A percentile compares a stretch with the other conserved stretches of the same genome.
phyloP scores from a whole-genome alignment of 1,284 basidiomycete species.

The Wallemia mellicola region DNA sequence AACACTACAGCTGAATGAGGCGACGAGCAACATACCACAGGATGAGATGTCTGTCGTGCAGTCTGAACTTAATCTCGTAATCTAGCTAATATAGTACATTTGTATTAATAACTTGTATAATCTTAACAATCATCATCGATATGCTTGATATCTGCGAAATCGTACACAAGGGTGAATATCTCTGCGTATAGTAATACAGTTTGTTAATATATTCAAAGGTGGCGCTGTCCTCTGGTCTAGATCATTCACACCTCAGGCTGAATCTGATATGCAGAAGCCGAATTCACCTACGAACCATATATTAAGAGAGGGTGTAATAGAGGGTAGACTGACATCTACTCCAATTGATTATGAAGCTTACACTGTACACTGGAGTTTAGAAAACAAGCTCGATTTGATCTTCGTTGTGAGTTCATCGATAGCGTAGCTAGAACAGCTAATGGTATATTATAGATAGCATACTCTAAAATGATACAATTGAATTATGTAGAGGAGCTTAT shows the following conservation, averaged over 20 bases:
- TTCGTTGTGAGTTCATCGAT: no score
- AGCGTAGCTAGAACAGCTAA: no score
- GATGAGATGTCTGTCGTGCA: neutral
- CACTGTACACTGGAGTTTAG: conserved; percentile 67
- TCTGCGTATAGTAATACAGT: neutral
- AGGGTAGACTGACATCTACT: conserved; percentile 25
- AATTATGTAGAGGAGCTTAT: conserved; percentile 78
- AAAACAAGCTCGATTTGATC: conserved; percentile 73
- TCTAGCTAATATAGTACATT: neutral
- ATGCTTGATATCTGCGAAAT: neutral
- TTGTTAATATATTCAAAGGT: conserved; percentile 21
- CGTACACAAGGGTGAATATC: neutral
- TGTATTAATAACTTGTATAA: neutral
- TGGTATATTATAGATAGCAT: no score
- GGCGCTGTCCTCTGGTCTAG: conserved; percentile 75
- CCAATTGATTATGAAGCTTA: conserved; percentile 65
- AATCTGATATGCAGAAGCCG: conserved; percentile 36
- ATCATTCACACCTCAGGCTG: conserved; percentile 61
- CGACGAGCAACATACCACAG: neutral
- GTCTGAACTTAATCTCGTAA: no score
- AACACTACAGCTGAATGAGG: neutral
- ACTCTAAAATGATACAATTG: conserved; percentile 83
- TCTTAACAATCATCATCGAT: neutral
- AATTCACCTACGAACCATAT: conserved; percentile 60
- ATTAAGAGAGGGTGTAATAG: conserved; percentile 65